phyloP scores from a whole-genome alignment of 2,329 filamentous ascomycete genomes.

The Biscogniauxia sp. region DNA sequence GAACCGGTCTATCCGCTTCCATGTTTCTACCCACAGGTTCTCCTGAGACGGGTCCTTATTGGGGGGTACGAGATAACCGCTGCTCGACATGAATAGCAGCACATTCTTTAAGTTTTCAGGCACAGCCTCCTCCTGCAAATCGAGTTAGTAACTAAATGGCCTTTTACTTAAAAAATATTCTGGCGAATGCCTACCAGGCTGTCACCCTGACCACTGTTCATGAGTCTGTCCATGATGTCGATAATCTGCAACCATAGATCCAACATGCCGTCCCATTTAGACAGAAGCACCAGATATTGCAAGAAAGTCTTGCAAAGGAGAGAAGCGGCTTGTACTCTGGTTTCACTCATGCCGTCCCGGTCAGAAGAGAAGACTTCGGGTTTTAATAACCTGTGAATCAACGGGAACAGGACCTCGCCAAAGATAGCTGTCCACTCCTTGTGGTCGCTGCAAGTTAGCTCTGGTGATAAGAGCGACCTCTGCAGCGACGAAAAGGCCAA shows the following conservation, averaged over 20 bases:
- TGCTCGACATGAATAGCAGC: slow-evolving; percentile 89
- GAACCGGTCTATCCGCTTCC: slow-evolving; percentile 65
- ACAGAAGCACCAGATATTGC: slow-evolving; percentile 83
- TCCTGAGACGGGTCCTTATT: slow-evolving; percentile 53
- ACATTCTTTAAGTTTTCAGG: slow-evolving; percentile 96
- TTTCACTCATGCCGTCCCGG: slow-evolving; percentile 91
- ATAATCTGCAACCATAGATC: slow-evolving; percentile 91
- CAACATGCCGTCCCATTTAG: slow-evolving; percentile 83
- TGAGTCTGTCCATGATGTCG: slow-evolving; percentile 90
- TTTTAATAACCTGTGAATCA: slow-evolving; percentile 83
- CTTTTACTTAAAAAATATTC: neutral
- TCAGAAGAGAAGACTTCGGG: slow-evolving; percentile 93
- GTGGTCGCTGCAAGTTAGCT: slow-evolving; percentile 79
- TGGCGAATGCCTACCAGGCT: slow-evolving; percentile 63
- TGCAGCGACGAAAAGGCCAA: slow-evolving; percentile 85
- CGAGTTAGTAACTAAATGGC: slow-evolving; percentile 10
- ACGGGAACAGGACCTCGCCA: slow-evolving; percentile 85
- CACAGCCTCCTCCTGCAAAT: slow-evolving; percentile 79
- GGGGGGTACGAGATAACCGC: slow-evolving; percentile 76
- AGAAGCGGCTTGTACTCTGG: slow-evolving; percentile 85
- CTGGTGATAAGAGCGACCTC: slow-evolving; percentile 77
- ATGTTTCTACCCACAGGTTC: slow-evolving; percentile 60
- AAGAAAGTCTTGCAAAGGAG: slow-evolving; percentile 93
- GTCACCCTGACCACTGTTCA: slow-evolving; percentile 92
- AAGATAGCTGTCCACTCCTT: slow-evolving; percentile 96